Conservation (phyloP, 306 rosid species). For the Morella rubra region DNA sequence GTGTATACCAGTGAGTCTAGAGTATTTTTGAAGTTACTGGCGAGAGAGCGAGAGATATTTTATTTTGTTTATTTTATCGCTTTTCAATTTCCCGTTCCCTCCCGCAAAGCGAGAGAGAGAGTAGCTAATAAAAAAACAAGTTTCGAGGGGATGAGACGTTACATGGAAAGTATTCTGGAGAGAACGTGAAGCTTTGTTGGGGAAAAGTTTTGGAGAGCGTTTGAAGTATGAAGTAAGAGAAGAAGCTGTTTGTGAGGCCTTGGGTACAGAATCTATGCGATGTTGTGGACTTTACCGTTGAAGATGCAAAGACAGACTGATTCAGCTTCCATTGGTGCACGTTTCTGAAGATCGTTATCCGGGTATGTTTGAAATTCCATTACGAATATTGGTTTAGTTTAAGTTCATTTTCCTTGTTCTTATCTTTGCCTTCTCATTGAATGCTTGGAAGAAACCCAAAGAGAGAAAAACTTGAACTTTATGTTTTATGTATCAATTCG, state of each 20-base stretch:
- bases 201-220: background rate
- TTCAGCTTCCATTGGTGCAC: slow-evolving; percentile 32
- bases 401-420: background rate
- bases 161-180: background rate
- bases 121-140: background rate
- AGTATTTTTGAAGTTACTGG: slow-evolving; percentile 14
- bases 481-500: background rate
- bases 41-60: background rate
- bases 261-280: background rate
- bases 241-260: background rate
- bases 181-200: background rate
- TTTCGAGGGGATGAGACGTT: background rate
- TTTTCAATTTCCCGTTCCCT: background rate
- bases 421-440: slow-evolving; percentile 17
- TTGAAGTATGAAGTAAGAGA: background rate
- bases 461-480: background rate
- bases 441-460: slow-evolving; percentile 20
- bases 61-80: background rate
- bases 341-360: slow-evolving; percentile 23
- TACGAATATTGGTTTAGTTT: background rate
- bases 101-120: background rate
- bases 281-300: background rate
- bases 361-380: slow-evolving; percentile 31
- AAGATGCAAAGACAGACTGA: slow-evolving; percentile 2
- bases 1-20: background rate